Conservation (phyloP, 2,329 filamentous ascomycete species). For the Venturia nashicola region DNA sequence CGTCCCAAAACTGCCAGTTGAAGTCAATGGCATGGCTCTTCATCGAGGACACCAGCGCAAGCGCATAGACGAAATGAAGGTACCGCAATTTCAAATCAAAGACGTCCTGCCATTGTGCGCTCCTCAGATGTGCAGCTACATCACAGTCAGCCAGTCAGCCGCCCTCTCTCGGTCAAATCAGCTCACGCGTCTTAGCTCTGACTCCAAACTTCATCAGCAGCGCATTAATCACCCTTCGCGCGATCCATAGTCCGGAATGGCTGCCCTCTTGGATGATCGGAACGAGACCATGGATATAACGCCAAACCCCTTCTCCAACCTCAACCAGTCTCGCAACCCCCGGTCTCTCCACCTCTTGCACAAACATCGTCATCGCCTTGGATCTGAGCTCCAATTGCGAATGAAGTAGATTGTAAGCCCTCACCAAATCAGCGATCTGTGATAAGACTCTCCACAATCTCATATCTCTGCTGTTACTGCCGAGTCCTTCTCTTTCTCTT, state of each 20-base stretch:
- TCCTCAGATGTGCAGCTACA: neutral
- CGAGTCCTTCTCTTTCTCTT: neutral
- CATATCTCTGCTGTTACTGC: neutral
- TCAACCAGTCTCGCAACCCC: neutral
- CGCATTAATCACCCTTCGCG: neutral
- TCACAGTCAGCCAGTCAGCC: neutral
- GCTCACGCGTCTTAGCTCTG: neutral
- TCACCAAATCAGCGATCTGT: neutral
- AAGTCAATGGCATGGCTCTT: neutral
- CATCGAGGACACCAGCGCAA: neutral
- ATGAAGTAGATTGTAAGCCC: neutral
- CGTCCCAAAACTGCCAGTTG: neutral
- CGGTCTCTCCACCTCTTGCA: neutral
- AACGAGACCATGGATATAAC: neutral
- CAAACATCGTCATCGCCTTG: neutral
- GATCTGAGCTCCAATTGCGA: neutral
- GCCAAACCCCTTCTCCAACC: neutral
- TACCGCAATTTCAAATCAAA: neutral
- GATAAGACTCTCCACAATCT: neutral
- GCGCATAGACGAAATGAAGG: neutral
- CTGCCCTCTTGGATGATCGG: neutral
- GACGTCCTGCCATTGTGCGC: neutral
- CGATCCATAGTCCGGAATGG: neutral
- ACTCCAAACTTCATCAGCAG: neutral
- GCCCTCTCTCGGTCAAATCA: neutral